phyloP scores from a whole-genome alignment of 2,329 filamentous ascomycete genomes.

The Triangularia setosa region DNA sequence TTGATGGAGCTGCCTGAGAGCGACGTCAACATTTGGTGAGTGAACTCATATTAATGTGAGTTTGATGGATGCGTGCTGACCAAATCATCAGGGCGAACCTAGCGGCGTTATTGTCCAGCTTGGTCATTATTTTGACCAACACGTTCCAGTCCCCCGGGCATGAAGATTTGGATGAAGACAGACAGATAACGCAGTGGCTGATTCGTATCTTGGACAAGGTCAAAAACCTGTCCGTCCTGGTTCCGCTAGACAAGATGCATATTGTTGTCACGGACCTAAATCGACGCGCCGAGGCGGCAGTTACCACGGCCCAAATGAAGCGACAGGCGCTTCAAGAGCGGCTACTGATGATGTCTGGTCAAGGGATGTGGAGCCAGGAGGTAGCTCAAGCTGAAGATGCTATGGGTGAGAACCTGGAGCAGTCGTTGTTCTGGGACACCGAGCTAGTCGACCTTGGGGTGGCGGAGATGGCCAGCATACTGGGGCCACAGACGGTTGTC shows the following conservation, averaged over 20 bases:
- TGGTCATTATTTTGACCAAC: constrained; percentile 35
- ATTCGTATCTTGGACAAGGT: constrained; percentile 29
- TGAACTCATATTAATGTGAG: background rate
- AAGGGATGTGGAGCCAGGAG: background rate
- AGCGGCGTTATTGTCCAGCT: constrained; percentile 32
- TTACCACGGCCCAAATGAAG: constrained; percentile 8
- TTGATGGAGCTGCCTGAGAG: constrained; percentile 30
- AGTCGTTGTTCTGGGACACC: background rate
- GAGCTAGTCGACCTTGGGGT: background rate
- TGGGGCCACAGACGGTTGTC: background rate
- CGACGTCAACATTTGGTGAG: constrained; percentile 34
- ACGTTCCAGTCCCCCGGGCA: constrained; percentile 31
- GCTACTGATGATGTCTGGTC: background rate
- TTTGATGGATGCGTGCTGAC: background rate
- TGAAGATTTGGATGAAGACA: constrained; percentile 26
- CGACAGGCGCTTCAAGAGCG: background rate
- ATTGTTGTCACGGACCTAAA: constrained; percentile 18
- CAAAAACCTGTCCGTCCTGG: background rate
- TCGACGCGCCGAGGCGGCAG: constrained; percentile 14
- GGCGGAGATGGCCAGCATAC: background rate
- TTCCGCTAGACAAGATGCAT: constrained; percentile 11
- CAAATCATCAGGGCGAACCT: constrained; percentile 7
- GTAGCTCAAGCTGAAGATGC: background rate
- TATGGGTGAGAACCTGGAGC: background rate
- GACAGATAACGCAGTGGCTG: constrained; percentile 28